Evolutionary conservation across 2,329 filamentous ascomycete species (phyloP).

Genomic region (Pseudogymnoascus sp.): DNA sequence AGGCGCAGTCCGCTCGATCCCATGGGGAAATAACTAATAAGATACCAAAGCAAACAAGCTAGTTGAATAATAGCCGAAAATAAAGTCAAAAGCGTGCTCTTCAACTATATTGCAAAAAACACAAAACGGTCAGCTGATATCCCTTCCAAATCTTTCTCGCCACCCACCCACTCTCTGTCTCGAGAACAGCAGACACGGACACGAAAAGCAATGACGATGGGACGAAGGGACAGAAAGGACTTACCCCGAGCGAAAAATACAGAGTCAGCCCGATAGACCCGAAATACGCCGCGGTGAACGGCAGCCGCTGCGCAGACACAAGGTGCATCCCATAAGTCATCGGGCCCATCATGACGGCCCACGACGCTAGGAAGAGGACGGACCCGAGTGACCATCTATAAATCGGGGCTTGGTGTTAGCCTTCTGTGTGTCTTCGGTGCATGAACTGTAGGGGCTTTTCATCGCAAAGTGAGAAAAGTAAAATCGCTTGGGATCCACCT

Average conservation of each 20-base stretch:
- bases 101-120: constrained; percentile 51
- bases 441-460: background rate
- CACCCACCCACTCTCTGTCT: background rate
- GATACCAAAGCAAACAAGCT: constrained; percentile 80
- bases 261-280: constrained; percentile 84
- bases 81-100: constrained; percentile 77
- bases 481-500: background rate
- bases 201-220: background rate
- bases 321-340: constrained; percentile 78
- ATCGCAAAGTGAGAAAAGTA: background rate
- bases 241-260: constrained; percentile 87
- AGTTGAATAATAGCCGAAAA: constrained; percentile 80
- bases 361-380: constrained; percentile 81
- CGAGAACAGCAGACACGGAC: background rate
- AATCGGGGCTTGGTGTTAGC: background rate
- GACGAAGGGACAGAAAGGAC: constrained; percentile 29
- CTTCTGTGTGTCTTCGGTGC: background rate
- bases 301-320: constrained; percentile 74
- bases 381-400: constrained; percentile 91
- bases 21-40: constrained; percentile 98
- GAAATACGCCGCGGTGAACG: constrained; percentile 93
- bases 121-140: constrained; percentile 28
- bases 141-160: constrained; percentile 23
- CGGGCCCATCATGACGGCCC: constrained; percentile 91
- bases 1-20: constrained; percentile 81